Evolutionary conservation across 2,329 filamentous ascomycete species (phyloP), one percentile per base, ranked within the genome.

Genomic region (Westerdykella aurantiaca): DNA sequence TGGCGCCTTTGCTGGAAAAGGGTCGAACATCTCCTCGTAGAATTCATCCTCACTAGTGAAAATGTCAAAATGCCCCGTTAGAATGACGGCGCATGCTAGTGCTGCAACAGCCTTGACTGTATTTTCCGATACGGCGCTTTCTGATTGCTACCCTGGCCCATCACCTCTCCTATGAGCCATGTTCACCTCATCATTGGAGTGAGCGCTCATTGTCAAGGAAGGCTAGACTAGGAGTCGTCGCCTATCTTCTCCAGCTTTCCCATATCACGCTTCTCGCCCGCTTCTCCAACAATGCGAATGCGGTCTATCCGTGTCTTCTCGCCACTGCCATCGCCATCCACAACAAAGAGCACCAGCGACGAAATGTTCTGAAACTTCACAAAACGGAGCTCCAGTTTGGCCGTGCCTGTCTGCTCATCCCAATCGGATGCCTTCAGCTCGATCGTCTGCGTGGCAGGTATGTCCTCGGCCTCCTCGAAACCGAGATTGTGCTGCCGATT

Each of bases 341-440:
- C 86, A 29, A 98, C 83, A 66, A 96, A 98, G 10, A 98, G 57
- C 14, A 95, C 85, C 57, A 98, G 64, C 49, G 83, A 93, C 47
- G 82, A 85, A 42, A 96, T 86, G 63, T 89, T 94, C 72, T 97
- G 93, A 75, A 97, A 98, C 72, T 96, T 96, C 70, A 98, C 93
- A 61, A 91, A 96, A 12, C 90, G 86, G 57, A 97, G 72, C 68
- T 76, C 72, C 22, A 76, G 54, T 58, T 72, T 75, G 14, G 73
- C 74, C 1, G 74, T 77, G 14, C 68, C 69, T 2, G 73, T 76
- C 56, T 69, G 66, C 48, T 64, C 56, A 48, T 76, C 72, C 91
- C 93, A 98, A 61, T 95, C 88, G 41, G 78, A 76, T 37, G 82
- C 74, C 48, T 77, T 75, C 35, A 98, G 76, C 57, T 83, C 83